Conservation (phyloP, 83 land plant species). For the Larix sibirica region DNA sequence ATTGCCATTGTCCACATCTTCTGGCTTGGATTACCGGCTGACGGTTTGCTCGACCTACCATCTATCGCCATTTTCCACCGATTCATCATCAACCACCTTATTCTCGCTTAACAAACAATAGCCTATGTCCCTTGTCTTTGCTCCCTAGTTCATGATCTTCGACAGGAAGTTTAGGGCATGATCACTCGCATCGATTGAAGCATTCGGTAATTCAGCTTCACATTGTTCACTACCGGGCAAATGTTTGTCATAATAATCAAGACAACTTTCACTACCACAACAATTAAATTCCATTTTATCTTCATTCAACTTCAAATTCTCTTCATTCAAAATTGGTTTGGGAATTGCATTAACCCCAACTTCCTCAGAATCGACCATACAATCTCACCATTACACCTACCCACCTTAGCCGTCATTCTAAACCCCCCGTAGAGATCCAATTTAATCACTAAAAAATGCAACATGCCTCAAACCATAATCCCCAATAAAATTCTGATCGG, state of each 20-base stretch:
- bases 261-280: neutral
- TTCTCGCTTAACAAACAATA: neutral
- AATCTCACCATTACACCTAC: slow-evolving; percentile 2
- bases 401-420: slow-evolving; percentile 3
- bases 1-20: neutral
- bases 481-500: neutral
- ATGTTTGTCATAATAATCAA: neutral
- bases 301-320: neutral
- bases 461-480: neutral
- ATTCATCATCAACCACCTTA: neutral
- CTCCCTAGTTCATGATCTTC: neutral
- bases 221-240: neutral
- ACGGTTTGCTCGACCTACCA: no score
- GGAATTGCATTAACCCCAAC: neutral
- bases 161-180: neutral
- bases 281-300: neutral
- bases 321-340: neutral
- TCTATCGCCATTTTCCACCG: neutral
- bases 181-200: neutral
- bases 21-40: no score
- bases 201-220: neutral
- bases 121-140: neutral
- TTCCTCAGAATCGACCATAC: neutral
- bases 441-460: neutral
- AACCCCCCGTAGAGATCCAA: neutral